Evolutionary conservation across 164 flowering plant species (phyloP).

Genomic region (Malania oleifera): DNA sequence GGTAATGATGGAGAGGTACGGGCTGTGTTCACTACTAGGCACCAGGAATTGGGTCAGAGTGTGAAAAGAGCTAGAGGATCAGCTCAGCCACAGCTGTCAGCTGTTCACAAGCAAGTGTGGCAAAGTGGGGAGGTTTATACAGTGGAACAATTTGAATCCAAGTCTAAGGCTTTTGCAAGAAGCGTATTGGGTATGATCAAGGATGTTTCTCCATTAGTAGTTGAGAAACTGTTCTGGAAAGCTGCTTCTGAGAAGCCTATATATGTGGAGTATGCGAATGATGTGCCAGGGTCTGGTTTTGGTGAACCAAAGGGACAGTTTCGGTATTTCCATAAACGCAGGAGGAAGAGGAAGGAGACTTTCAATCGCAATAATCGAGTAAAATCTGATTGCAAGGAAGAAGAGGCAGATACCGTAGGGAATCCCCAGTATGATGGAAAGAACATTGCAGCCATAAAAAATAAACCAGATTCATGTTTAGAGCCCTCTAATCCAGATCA

Average conservation of each 20-base stretch:
- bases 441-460: slow-evolving; percentile 12
- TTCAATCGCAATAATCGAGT: slow-evolving; percentile 23
- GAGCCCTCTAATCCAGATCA: slow-evolving; percentile 15
- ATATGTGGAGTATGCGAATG: slow-evolving; percentile 93
- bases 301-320: slow-evolving; percentile 65
- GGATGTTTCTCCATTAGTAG: slow-evolving; percentile 59
- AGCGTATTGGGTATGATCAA: slow-evolving; percentile 49
- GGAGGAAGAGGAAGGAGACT: slow-evolving; percentile 43
- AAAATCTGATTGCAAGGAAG: slow-evolving; percentile 23
- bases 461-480: slow-evolving; percentile 14
- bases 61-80: slow-evolving; percentile 40
- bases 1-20: slow-evolving; percentile 34
- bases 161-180: slow-evolving; percentile 74
- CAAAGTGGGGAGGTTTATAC: slow-evolving; percentile 92
- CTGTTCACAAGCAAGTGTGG: slow-evolving; percentile 82
- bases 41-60: slow-evolving; percentile 80
- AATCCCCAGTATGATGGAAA: slow-evolving; percentile 8
- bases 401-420: slow-evolving; percentile 13
- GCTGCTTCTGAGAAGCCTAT: slow-evolving; percentile 79
- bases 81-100: slow-evolving; percentile 18
- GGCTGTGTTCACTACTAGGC: slow-evolving; percentile 89
- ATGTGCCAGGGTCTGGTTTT: slow-evolving; percentile 95
- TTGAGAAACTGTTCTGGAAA: slow-evolving; percentile 89
- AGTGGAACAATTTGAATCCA: slow-evolving; percentile 84
- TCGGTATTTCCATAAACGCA: slow-evolving; percentile 37